These are phyloP conservation scores for Kwoniella newhampshirensis DNA, from an alignment of 768 basidiomycete species.

Conservation along the genomic window DNA sequence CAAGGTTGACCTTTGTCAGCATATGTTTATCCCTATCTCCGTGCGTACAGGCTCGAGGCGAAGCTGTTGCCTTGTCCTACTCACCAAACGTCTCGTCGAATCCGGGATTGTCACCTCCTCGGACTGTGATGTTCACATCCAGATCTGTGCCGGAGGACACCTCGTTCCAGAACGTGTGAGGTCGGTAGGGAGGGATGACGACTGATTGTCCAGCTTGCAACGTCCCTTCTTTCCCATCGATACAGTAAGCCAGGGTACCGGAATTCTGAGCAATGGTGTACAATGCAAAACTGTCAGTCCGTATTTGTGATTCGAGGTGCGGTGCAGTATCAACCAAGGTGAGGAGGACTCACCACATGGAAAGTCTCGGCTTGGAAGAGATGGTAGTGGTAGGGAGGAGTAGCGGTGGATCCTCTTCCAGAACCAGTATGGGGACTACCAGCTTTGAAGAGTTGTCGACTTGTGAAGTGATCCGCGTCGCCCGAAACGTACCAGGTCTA, in stretches of 20 bases:
- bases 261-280: background rate
- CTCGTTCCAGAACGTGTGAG: background rate
- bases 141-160: background rate
- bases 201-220: background rate
- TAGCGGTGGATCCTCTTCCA: background rate
- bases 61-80: too few relatives aligned
- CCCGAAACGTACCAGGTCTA: background rate
- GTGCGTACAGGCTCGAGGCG: too few relatives aligned
- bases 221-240: slow-evolving; percentile 1
- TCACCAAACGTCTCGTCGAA: background rate
- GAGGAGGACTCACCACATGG: background rate
- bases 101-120: background rate
- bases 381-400: background rate
- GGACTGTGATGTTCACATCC: background rate
- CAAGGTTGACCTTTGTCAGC: too few relatives aligned
- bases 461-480: background rate
- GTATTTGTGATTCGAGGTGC: too few relatives aligned
- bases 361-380: background rate
- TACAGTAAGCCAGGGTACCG: background rate
- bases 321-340: too few relatives aligned
- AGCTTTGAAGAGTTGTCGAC: slow-evolving; percentile 2
- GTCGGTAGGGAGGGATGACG: background rate
- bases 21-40: too few relatives aligned
- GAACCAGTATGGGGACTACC: background rate
- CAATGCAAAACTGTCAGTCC: too few relatives aligned